Base-by-base conservation (phyloP, 2,329 filamentous ascomycete genomes). In the Lachnellula arida region DNA sequence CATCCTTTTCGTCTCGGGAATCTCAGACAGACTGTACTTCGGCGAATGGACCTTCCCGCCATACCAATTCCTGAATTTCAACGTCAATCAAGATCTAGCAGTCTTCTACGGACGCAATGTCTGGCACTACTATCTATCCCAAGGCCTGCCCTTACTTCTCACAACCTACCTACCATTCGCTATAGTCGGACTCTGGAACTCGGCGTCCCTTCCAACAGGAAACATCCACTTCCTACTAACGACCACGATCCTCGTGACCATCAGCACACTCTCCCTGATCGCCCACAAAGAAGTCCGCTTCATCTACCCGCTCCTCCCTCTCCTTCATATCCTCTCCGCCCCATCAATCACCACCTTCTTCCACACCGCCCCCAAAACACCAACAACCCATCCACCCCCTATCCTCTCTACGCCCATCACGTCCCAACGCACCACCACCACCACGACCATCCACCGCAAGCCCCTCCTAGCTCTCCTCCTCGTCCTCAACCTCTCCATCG, bases 251-350 rank as follows among this genome's bases (percentile, higher is more conserved):
- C 62, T 86, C 53, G 72, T 82, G 32, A 88, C 86, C 55, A 74
- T 88, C 9, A 69, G 74, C 1, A 71, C 77, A 2, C 79, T 97
- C 35, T 96, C 90, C 1, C 68, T 89, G 47, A 89, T 97, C 63
- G 85, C 91, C 1, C 94, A 99, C 75, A 99, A 99, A 72, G 94
- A 99, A 78, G 89, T 96, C 65, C 90, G 94, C 67, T 99, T 99
- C 76, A 89, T 97, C 63, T 96, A 96, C 67, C 93, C 94, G 1
- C 80, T 99, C 17, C 80, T 97, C 1, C 93, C 94, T 1, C 80
- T 86, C n/a, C 80, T 99, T 6, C 90, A 94, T 69, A 76, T 96
- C 60, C 76, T 97, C 40, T 84, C 89, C 1, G 90, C 91, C 0
- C 81, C 84, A 0, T 79, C 84, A 2, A 73, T 89, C 15, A 76